These are phyloP conservation scores for cucumber (Cucumis sativus) DNA, from an alignment of 306 rosid species.

Conservation along the genomic window DNA sequence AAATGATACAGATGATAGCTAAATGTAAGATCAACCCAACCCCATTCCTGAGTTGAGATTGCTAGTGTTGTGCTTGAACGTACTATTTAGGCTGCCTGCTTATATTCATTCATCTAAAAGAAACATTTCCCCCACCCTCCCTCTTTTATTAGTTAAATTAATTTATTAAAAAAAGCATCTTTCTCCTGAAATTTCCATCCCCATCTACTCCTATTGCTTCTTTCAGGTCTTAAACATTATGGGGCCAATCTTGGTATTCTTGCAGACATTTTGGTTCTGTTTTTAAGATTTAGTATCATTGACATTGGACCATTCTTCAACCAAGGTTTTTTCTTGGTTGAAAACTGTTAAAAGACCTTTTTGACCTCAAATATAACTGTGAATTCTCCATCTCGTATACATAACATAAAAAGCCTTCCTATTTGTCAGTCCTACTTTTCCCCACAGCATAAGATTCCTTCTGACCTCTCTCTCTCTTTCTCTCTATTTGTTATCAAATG, in stretches of 20 bases:
- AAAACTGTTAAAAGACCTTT: conserved; percentile 9
- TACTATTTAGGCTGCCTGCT: neutral
- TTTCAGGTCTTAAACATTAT: neutral
- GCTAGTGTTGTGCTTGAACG: neutral
- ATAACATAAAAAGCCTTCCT: conserved; percentile 24
- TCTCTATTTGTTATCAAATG: neutral
- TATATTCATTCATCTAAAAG: neutral
- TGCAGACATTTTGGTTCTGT: neutral
- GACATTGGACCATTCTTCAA: neutral
- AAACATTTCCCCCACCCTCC: neutral
- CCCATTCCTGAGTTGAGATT: neutral
- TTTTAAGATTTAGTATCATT: neutral
- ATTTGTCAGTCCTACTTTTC: conserved; percentile 28
- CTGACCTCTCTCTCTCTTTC: neutral
- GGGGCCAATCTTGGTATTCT: neutral
- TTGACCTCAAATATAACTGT: conserved; percentile 22
- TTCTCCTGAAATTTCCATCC: neutral
- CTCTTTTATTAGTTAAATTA: neutral
- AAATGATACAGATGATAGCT: conserved; percentile 7
- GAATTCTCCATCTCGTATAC: neutral
- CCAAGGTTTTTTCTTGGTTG: neutral
- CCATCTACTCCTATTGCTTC: neutral
- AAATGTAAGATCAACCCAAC: neutral
- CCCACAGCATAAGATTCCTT: conserved; percentile 9
- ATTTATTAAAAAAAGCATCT: neutral